Percentiles rank a stretch among this genome's conserved stretches.
These are phyloP conservation scores for Dianthus caryophyllus DNA, from an alignment of 148 eudicot genomes.

Conservation along the genomic window DNA sequence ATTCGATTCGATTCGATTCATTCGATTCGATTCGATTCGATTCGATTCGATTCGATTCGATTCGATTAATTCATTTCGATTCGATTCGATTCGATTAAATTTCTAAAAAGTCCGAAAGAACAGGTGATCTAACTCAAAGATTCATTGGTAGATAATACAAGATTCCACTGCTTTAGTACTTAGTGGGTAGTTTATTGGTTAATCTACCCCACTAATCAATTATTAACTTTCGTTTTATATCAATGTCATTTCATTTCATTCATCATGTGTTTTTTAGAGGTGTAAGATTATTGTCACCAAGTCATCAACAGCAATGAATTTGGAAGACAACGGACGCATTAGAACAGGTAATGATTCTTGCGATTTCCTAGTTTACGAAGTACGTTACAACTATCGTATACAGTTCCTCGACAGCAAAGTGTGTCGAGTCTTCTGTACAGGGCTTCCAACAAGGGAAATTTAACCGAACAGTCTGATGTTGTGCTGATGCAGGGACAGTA, in stretches of 20 bases:
- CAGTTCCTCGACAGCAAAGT: background rate
- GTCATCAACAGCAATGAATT: slow-evolving; percentile 4
- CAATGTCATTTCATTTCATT: background rate
- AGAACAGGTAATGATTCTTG: slow-evolving; percentile 21
- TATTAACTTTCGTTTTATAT: slow-evolving; percentile 9
- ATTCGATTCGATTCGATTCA: too few species aligned
- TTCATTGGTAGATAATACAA: background rate
- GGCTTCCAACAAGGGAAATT: background rate
- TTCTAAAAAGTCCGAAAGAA: too few species aligned
- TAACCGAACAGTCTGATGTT: background rate
- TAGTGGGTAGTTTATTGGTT: background rate
- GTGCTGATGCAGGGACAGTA: slow-evolving; percentile 19
- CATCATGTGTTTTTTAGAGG: background rate
- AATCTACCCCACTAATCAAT: slow-evolving; percentile 14
- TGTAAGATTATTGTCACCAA: background rate
- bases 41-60: too few species aligned
- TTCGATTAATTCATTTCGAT: too few species aligned
- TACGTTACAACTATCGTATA: too few species aligned
- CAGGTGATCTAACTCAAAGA: too few species aligned
- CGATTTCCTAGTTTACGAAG: too few species aligned
- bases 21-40: too few species aligned
- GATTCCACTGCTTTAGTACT: background rate
- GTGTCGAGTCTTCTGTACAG: too few species aligned
- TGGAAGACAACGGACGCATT: slow-evolving; percentile 22
- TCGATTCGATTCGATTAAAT: too few species aligned